These are phyloP conservation scores for Heterotrichella gracilis DNA, from an alignment of 352 stramenopile genomes.

Conservation along the genomic window DNA sequence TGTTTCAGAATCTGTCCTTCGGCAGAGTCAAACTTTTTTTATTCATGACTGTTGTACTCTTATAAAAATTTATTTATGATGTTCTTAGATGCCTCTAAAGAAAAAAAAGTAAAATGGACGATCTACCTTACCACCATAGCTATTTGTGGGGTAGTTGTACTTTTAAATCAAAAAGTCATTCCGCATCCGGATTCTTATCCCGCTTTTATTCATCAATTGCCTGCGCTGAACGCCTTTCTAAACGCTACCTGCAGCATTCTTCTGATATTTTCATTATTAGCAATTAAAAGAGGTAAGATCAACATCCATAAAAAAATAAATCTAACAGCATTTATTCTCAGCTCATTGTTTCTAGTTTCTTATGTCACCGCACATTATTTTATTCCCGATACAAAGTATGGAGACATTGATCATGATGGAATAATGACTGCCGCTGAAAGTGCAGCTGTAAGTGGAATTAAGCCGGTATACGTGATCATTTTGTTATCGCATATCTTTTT, in stretches of 20 bases:
- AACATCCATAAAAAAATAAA: not conserved
- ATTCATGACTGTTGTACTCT: no score
- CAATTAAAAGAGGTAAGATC: not conserved
- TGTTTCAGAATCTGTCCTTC: no score
- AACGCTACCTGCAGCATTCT: not conserved
- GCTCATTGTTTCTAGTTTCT: not conserved
- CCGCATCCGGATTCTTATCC: not conserved
- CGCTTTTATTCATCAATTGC: not conserved
- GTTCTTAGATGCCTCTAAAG: not conserved
- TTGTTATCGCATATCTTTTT: conserved; percentile 2
- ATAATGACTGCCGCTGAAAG: not conserved
- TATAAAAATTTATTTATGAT: conserved; percentile 3
- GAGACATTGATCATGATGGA: not conserved
- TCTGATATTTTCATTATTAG: not conserved
- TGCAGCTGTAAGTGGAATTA: not conserved
- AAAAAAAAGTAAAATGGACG: not conserved
- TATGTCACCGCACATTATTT: conserved; percentile 1
- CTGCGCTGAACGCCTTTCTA: not conserved
- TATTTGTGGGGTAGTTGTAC: not conserved
- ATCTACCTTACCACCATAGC: not conserved
- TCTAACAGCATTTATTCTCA: not conserved
- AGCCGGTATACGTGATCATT: conserved; percentile 2
- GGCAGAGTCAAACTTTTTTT: no score
- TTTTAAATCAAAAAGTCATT: conserved; percentile 1
- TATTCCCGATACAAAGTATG: not conserved